phyloP scores from a whole-genome alignment of 192 early-diverging fungal species.

The Backusella tuberculispora region DNA sequence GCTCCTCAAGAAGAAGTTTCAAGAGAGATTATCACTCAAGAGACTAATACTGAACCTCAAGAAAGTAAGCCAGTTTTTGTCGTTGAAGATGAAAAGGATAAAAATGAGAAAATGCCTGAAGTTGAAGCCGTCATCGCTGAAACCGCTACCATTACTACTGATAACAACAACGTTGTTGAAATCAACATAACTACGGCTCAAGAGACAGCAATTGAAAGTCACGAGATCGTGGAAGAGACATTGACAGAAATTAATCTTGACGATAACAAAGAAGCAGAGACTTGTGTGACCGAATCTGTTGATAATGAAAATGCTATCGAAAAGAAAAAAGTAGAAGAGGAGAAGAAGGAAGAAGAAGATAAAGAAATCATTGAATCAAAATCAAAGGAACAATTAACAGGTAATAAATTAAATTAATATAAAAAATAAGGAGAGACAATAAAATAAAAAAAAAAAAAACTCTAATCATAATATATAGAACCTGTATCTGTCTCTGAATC shows the following conservation, averaged over 20 bases:
- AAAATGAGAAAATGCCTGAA: background rate
- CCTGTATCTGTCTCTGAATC: background rate
- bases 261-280: background rate
- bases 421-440: background rate
- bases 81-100: background rate
- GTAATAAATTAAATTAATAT: constrained; percentile 2
- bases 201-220: background rate
- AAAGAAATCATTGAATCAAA: background rate
- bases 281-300: background rate
- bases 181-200: background rate
- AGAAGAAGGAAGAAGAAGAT: background rate
- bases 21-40: background rate
- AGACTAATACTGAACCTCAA: background rate
- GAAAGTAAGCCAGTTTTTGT: background rate
- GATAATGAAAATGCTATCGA: background rate
- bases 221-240: constrained; percentile 11
- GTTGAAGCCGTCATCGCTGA: background rate
- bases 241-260: constrained; percentile 10
- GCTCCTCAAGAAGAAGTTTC: background rate
- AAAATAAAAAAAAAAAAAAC: background rate
- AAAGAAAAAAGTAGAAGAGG: background rate
- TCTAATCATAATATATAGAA: constrained; percentile 4
- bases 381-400: background rate
- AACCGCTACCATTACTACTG: background rate
- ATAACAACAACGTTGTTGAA: background rate